Base-by-base conservation (phyloP, 208 protist species). In the Strigomonas culicis region DNA sequence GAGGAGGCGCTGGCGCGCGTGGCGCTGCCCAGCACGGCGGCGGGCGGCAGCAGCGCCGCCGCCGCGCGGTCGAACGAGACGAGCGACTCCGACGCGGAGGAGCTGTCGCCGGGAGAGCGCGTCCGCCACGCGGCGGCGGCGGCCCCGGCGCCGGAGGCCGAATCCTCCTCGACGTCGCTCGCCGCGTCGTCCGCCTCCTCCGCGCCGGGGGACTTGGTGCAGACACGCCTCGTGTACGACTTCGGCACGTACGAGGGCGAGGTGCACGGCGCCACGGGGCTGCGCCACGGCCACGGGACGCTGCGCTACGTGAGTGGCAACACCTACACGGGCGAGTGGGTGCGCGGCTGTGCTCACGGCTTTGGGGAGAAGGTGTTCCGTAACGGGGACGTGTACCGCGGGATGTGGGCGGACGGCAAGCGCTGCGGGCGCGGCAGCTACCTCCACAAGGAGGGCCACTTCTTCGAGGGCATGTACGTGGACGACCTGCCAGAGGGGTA, bases 341-440 rank as follows among this genome's bases (percentile, higher is more conserved):
- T 47, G 27, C 60, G 87, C 30, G 86, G 82, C 10, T 76, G 75
- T 17, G 59, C 79, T 0, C 51, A 94, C 59, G 85, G 85, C 49
- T 79, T 82, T 21, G 88, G 86, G 17, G 81, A 89, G 70, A 84
- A 89, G 74, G 66, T 59, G 11, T 92, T 88, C 74, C 59, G 72
- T 22, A 89, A 92, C 62, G 87, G 87, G 8, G 82, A 88, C 59
- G 71, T 90, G 13, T 94, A 89, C 71, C 77, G 85, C 43, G 90
- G 90, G 27, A 32, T 61, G 21, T 96, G 90, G 90, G 15, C 2
- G 1, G 34, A 80, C 3, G 86, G 86, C 17, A 69, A 78, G 61
- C 86, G 80, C 50, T 71, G 68, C 11, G 90, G 90, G 41, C 65
- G 70, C 3, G 90, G 88, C 4, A 74, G 66, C 0, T 88, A 88